Base-by-base conservation (phyloP, 805 yeast genomes). In the Scheffersomyces lignosus region DNA sequence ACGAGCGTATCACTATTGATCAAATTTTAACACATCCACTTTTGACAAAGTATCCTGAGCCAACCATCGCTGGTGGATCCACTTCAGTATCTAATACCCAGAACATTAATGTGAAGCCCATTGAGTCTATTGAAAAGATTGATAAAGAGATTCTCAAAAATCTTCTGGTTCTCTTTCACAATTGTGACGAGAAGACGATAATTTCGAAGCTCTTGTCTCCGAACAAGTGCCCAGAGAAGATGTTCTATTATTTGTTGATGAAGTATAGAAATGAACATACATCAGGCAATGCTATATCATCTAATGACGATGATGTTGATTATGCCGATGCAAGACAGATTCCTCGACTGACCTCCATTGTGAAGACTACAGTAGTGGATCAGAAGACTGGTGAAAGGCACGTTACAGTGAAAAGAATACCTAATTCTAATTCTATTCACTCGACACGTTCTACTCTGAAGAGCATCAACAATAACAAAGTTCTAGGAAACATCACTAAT, bases 21-120 rank as follows among this genome's bases (percentile, higher is more conserved):
- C 86, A 81, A 33, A 87, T 93, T 38, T 64, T 87, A 41, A 70
- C 60, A 17, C 99, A 93, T 64, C 96, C 97, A 3, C 66, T 93
- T 29, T 64, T 93, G 45, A 75, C 70, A 29, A 88, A 88, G 61
- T 88, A 93, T 54, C 80, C 81, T 4, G 65, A 60, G 53, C 62
- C 66, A 47, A 40, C 48, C 29, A 23, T 40, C 47, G 16, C 34
- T 25, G 22, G 15, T n/a, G 13, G 15, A 5, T 26, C 31, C 20
- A 9, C 24, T 10, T 28, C 32, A 4, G 29, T 23, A 2, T 24
- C 48, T 12, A 51, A 48, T 40, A 40, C 49, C 17, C 45, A 41
- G 14, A 42, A 46, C 29, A 37, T 51, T 7, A 58, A 57, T 36
- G 52, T 66, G 28, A 55, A 55, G 33, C 68, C 71, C n/a, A 58